These are phyloP conservation scores for Scenedesmus sp. DNA, from an alignment of 163 green algal genomes.

Conservation along the genomic window DNA sequence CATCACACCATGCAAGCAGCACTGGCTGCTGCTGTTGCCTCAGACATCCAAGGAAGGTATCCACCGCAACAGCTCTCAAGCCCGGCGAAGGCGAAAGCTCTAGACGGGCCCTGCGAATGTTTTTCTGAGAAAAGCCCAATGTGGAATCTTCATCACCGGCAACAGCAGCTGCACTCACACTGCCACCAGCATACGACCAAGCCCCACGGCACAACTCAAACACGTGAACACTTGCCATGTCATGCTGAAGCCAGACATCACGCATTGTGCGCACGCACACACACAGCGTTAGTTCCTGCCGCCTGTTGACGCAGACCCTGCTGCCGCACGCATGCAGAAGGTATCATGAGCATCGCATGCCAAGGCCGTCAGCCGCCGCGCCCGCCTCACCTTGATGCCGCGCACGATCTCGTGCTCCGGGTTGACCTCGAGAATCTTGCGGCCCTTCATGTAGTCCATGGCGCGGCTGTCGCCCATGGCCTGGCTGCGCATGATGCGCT, in stretches of 20 bases:
- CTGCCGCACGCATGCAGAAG: no score
- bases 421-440: slow-evolving; percentile 98
- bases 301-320: no score
- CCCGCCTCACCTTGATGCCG: slow-evolving; percentile 53
- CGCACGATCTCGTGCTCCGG: slow-evolving; percentile 79
- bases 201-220: no score
- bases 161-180: background rate
- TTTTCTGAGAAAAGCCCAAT: slow-evolving; percentile 51
- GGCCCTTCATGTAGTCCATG: slow-evolving; percentile 97
- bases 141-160: slow-evolving; percentile 45
- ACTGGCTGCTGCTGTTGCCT: slow-evolving; percentile 51
- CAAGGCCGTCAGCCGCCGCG: no score
- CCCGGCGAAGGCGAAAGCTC: slow-evolving; percentile 77
- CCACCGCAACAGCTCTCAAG: slow-evolving; percentile 78
- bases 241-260: no score
- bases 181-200: background rate
- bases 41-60: slow-evolving; percentile 82
- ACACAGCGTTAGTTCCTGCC: no score
- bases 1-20: background rate
- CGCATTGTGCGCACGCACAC: no score
- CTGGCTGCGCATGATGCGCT: slow-evolving; percentile 77
- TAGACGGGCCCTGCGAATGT: slow-evolving; percentile 82
- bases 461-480: slow-evolving; percentile 91
- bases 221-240: no score
- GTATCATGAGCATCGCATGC: no score